phyloP scores from a whole-genome alignment of 2,329 filamentous ascomycete genomes.

The Allantophomopsis cytisporea region DNA sequence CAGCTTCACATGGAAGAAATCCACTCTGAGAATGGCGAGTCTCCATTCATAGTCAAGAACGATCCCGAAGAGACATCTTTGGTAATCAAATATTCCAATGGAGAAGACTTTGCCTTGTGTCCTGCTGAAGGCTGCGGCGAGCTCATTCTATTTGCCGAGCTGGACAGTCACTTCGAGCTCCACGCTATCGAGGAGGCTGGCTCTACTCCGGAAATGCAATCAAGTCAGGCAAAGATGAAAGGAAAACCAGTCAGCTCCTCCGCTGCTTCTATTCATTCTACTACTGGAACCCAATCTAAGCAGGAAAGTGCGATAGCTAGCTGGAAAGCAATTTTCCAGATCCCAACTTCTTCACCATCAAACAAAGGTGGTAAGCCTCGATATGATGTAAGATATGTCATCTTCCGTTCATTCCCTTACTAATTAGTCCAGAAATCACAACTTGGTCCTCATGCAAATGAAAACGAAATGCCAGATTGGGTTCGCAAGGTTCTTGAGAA shows the following conservation, averaged over 20 bases:
- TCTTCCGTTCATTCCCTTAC: too few species aligned
- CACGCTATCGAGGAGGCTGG: constrained; percentile 21
- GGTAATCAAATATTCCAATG: constrained; percentile 8
- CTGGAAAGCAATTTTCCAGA: constrained; percentile 19
- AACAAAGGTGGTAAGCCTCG: too few species aligned
- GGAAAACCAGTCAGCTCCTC: too few species aligned
- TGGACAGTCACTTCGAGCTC: constrained; percentile 45
- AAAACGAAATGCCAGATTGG: constrained; percentile 62
- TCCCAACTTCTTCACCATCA: constrained; percentile 8
- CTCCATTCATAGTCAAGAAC: constrained; percentile 16
- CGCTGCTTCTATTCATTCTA: too few species aligned
- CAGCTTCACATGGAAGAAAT: constrained; percentile 17
- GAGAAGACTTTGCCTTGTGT: constrained; percentile 34
- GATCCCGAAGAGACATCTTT: constrained; percentile 8
- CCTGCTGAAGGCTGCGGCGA: constrained; percentile 45
- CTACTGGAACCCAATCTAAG: too few species aligned
- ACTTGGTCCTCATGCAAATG: constrained; percentile 58
- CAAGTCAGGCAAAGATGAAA: too few species aligned
- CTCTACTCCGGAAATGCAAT: too few species aligned
- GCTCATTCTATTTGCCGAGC: constrained; percentile 32
- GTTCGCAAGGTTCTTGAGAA: constrained; percentile 47
- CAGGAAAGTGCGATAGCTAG: constrained; percentile 11
- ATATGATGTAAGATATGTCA: too few species aligned
- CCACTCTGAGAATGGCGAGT: constrained; percentile 16
- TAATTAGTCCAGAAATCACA: constrained; percentile 31